phyloP scores from a whole-genome alignment of 2,329 filamentous ascomycete genomes.

The Plectosphaerella plurivora region DNA sequence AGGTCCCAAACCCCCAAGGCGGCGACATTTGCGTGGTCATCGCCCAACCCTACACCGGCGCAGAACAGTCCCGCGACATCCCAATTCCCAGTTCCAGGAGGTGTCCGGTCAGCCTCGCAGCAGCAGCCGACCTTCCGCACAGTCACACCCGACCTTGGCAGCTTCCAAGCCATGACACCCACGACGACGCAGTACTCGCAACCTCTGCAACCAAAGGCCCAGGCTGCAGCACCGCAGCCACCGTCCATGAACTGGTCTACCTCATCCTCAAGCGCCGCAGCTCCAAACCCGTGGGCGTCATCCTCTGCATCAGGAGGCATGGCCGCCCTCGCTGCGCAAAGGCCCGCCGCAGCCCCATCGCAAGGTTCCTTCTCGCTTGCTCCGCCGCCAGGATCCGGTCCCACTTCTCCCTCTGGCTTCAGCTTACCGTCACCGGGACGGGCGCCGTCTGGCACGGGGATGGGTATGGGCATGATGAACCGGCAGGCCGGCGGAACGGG shows the following conservation, averaged over 20 bases:
- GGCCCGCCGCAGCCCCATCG: constrained; percentile 28
- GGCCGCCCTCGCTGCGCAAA: constrained; percentile 37
- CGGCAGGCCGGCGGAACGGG: constrained; percentile 10
- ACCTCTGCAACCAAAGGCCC: constrained; percentile 42
- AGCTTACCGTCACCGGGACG: constrained; percentile 39
- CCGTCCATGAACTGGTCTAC: constrained; percentile 44
- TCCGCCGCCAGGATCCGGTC: constrained; percentile 39
- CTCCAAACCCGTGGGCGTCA: constrained; percentile 45
- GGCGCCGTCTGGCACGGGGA: constrained; percentile 17
- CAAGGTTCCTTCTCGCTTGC: constrained; percentile 50
- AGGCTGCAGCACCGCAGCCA: constrained; percentile 11
- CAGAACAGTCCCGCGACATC: constrained; percentile 11
- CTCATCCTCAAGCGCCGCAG: constrained; percentile 27
- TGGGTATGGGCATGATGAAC: constrained; percentile 13
- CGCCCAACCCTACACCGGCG: constrained; percentile 34
- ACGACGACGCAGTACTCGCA: constrained; percentile 60
- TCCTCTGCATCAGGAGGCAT: constrained; percentile 41
- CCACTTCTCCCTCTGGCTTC: constrained; percentile 26
- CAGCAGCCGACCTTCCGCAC: constrained; percentile 46
- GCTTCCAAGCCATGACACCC: constrained; percentile 52
- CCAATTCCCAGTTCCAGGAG: constrained; percentile 19
- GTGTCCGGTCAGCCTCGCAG: constrained; percentile 21
- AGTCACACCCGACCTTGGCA: constrained; percentile 53
- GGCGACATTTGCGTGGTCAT: constrained; percentile 61
- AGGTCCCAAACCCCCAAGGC: constrained; percentile 34